phyloP scores from a whole-genome alignment of 139 green algal genomes.

The Coccomyxa sp. region DNA sequence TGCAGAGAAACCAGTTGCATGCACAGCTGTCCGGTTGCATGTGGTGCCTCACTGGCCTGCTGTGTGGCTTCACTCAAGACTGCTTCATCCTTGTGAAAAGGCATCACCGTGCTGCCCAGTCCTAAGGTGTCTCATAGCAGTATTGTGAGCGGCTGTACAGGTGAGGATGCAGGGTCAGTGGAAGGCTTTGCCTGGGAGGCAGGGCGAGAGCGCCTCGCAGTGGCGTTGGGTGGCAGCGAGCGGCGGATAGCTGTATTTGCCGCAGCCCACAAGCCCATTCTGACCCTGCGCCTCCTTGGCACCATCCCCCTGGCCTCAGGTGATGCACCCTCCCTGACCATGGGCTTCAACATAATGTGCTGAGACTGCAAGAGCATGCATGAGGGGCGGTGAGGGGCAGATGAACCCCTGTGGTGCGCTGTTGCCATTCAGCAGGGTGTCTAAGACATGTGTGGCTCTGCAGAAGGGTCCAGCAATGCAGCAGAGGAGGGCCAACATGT shows the following conservation, averaged over 20 bases:
- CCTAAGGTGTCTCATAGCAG: not conserved
- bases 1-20: not conserved
- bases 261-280: not conserved
- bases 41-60: not conserved
- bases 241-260: not conserved
- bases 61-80: not conserved
- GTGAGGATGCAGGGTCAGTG: not conserved
- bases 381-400: too few relatives aligned
- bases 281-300: not conserved
- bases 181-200: not conserved
- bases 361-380: too few relatives aligned
- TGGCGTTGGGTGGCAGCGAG: not conserved
- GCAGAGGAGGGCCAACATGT: too few relatives aligned
- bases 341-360: too few relatives aligned
- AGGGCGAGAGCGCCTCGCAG: not conserved
- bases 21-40: too few relatives aligned
- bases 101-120: not conserved
- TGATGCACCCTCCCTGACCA: too few relatives aligned
- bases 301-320: too few relatives aligned
- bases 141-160: not conserved
- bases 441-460: too few relatives aligned
- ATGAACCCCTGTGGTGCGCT: too few relatives aligned
- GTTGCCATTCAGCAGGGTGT: too few relatives aligned
- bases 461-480: too few relatives aligned
- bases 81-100: not conserved